Evolutionary conservation across 441 rosid species (phyloP).

Genomic region (Capsella rubella): DNA sequence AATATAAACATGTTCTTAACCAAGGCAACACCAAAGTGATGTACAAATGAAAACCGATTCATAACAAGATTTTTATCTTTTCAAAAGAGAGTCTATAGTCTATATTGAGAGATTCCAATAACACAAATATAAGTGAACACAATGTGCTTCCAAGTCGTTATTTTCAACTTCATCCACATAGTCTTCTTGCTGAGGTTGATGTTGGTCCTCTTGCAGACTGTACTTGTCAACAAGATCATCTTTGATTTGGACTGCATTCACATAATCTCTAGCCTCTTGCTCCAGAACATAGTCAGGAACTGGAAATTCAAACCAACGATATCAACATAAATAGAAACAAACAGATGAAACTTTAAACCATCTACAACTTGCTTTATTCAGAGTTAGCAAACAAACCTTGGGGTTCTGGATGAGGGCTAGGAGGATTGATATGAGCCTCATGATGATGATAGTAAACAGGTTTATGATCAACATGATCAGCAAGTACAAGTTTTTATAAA

Average conservation of each 20-base stretch:
- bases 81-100: background rate
- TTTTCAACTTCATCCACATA: slow-evolving; percentile 49
- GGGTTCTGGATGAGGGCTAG: slow-evolving; percentile 63
- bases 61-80: background rate
- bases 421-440: slow-evolving; percentile 59
- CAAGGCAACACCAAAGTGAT: background rate
- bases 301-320: slow-evolving; percentile 35
- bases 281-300: slow-evolving; percentile 67
- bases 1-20: background rate
- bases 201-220: slow-evolving; percentile 53
- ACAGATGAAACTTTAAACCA: background rate
- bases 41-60: slow-evolving; percentile 11
- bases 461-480: too few species aligned
- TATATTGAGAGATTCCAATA: slow-evolving; percentile 4
- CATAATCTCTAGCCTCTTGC: slow-evolving; percentile 69
- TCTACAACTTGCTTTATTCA: background rate
- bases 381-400: slow-evolving; percentile 57
- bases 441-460: slow-evolving; percentile 49
- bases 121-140: slow-evolving; percentile 12
- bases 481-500: too few species aligned
- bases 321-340: background rate
- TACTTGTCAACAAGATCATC: slow-evolving; percentile 69
- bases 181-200: slow-evolving; percentile 57
- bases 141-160: background rate
- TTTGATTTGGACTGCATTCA: slow-evolving; percentile 60